Percentiles rank a stretch among this genome's conserved stretches.
Conservation (phyloP, 306 rosid genomes). For the Lablab purpureus region DNA sequence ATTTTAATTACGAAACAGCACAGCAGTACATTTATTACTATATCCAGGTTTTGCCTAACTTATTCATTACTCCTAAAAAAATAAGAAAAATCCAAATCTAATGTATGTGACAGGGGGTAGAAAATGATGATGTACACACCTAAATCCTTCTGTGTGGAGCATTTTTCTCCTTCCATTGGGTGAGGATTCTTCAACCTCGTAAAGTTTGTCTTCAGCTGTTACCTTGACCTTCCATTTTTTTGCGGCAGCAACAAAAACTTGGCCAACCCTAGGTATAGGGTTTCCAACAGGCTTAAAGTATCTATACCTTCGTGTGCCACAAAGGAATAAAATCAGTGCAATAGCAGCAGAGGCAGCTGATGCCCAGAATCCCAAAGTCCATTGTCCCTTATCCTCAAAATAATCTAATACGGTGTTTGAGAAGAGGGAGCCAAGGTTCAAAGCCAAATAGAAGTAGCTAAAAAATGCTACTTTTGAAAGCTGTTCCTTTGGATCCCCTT, state of each 20-base stretch:
- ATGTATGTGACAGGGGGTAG: neutral
- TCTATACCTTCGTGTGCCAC: constrained; percentile 24
- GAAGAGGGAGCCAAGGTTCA: constrained; percentile 14
- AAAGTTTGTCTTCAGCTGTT: neutral
- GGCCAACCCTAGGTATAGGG: neutral
- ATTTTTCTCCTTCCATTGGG: neutral
- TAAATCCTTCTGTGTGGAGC: constrained; percentile 14
- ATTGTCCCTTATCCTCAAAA: constrained; percentile 5
- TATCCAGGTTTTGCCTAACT: too few species aligned
- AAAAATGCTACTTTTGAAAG: constrained; percentile 12
- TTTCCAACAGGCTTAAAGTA: constrained; percentile 5
- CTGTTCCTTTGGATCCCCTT: constrained; percentile 46
- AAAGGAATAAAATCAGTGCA: constrained; percentile 9
- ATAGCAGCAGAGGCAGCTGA: neutral
- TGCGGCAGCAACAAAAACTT: constrained; percentile 13
- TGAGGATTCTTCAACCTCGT: neutral
- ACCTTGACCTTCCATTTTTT: constrained; percentile 18
- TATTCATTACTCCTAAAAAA: neutral
- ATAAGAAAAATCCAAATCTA: neutral
- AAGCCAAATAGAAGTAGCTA: constrained; percentile 20
- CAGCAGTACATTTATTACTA: too few species aligned
- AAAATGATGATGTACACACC: constrained; percentile 8
- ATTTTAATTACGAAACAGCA: too few species aligned
- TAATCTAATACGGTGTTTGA: constrained; percentile 15
- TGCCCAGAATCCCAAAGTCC: constrained; percentile 19